Evolutionary conservation across 805 yeast genomes (phyloP), one percentile per base, ranked within the genome.

Genomic region (Yarrowia hollandica): DNA sequence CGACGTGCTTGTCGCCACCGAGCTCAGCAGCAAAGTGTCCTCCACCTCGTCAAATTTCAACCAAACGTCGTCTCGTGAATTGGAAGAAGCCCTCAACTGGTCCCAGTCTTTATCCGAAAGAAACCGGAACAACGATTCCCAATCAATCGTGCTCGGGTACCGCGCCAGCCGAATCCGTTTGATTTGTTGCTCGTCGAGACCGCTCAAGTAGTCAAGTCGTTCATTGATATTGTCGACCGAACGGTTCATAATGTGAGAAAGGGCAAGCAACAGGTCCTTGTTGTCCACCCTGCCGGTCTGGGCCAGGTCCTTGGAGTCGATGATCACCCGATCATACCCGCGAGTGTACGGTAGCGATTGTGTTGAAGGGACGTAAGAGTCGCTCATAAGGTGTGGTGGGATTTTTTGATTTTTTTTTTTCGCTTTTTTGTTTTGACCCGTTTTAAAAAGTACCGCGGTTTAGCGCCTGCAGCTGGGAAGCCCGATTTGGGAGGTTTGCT

Each of bases 311-410:
- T 52, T 35, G 18, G 58, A 16, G 44, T 52, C 58, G 26, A 52
- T 35, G 15, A 52, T 52, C 22, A 52, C 58, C 18, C 58, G 42
- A 44, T 52, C 58, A 37, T 52, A 52, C 3, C 58, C 58, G 23
- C 58, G 28, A 16, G 58, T 52, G 19, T 52, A 52, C 12, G 58
- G 58, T 12, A 35, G 11, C n/a, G 58, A 52, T 25, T 33, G 39
- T 26, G 30, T 22, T 8, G 38, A 4, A 22, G 31, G 14, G 30
- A 5, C n/a, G 41, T 22, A 22, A 30, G 34, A 26, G 35, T 25
- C 35, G 12, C 25, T 52, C 58, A 52, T 52, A 52, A 52, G 58
- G 42, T 50, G 57, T 50, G 19, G 54, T 8, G 12, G 18, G 42
- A 19, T 37, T 15, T 5, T 31, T n/a, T 10, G n/a, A 5, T 5